phyloP scores from a whole-genome alignment of 2,329 filamentous ascomycete genomes.

The Hypoxylon rubiginosum region DNA sequence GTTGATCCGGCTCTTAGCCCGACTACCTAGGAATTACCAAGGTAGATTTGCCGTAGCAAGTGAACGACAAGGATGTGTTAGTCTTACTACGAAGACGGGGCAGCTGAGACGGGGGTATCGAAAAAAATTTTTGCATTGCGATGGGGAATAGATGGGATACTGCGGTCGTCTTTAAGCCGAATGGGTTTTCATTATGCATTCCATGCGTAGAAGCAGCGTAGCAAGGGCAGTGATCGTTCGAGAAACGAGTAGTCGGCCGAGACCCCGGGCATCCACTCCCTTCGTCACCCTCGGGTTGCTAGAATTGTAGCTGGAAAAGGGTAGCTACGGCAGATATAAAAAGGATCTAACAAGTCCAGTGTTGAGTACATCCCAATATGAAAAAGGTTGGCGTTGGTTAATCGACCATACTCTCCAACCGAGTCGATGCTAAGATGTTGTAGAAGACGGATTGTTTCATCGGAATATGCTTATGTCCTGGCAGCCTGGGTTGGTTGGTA shows the following conservation, averaged over 20 bases:
- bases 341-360: background rate
- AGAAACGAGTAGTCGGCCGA: background rate
- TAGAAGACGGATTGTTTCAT: background rate
- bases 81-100: slow-evolving; percentile 22
- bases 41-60: background rate
- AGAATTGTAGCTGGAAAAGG: background rate
- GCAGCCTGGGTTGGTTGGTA: background rate
- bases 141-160: slow-evolving; percentile 11
- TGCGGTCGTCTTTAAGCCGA: slow-evolving; percentile 2
- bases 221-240: background rate
- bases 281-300: background rate
- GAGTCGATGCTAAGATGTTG: background rate
- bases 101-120: background rate
- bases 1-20: slow-evolving; percentile 20
- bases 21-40: background rate
- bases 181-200: slow-evolving; percentile 3
- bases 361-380: background rate
- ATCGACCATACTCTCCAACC: background rate
- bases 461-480: background rate
- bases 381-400: background rate
- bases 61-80: slow-evolving; percentile 5
- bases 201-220: background rate
- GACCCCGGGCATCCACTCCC: background rate
- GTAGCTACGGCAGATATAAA: background rate
- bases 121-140: slow-evolving; percentile 13